A percentile compares a stretch with the other conserved stretches of the same genome.
These are phyloP conservation scores for Aspergillus heteromorphus DNA, from an alignment of 495 filamentous ascomycete genomes.

Conservation along the genomic window DNA sequence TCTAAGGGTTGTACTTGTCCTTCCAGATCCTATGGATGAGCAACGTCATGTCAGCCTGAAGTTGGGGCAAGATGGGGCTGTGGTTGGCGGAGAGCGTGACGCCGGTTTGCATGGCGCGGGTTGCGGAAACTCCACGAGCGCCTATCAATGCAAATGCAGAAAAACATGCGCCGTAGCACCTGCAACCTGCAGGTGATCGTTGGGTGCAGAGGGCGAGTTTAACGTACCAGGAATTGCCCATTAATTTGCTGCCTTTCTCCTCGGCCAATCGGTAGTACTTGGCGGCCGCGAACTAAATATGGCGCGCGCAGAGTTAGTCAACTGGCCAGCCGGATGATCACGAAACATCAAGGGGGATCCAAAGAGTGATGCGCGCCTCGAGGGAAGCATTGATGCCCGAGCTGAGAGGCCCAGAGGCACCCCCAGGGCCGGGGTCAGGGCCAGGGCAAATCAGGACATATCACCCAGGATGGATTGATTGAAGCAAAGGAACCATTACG, in stretches of 20 bases:
- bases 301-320: constrained; percentile 4
- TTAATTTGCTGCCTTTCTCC: constrained; percentile 76
- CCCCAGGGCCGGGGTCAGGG: too few relatives aligned
- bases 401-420: background rate
- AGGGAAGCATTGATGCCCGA: constrained; percentile 19
- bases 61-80: background rate
- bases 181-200: constrained; percentile 19
- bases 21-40: constrained; percentile 79
- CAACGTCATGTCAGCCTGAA: constrained; percentile 17
- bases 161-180: constrained; percentile 10
- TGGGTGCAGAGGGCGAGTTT: constrained; percentile 6
- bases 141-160: constrained; percentile 18
- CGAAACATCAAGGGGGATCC: constrained; percentile 15
- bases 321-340: constrained; percentile 1
- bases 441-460: background rate
- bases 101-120: constrained; percentile 20
- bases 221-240: constrained; percentile 94
- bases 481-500: constrained; percentile 2
- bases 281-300: constrained; percentile 69
- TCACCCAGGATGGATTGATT: background rate
- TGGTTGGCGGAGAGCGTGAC: constrained; percentile 19
- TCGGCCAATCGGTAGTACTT: constrained; percentile 94
- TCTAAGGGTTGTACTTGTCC: constrained; percentile 77
- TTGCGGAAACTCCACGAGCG: constrained; percentile 17
- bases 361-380: constrained; percentile 14